Evolutionary conservation across 148 eudicot species (phyloP).

Genomic region (Amaranthus palmeri): DNA sequence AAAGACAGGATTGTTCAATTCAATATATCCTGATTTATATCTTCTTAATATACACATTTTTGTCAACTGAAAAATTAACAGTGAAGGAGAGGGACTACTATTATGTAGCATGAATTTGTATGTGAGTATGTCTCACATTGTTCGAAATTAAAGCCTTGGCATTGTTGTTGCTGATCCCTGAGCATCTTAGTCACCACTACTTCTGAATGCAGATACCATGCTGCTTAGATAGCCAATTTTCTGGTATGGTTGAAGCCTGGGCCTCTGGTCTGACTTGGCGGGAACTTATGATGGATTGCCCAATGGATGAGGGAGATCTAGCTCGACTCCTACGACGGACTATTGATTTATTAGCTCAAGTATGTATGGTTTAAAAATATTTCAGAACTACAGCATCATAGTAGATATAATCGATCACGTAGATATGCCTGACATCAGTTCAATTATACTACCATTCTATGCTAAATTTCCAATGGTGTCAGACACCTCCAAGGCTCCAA

Average conservation of each 20-base stretch:
- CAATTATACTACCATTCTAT: background rate
- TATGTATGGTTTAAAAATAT: conserved; percentile 17
- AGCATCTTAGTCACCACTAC: conserved; percentile 11
- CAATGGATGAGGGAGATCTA: conserved; percentile 99
- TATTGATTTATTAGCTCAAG: conserved; percentile 87
- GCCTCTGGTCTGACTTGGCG: conserved; percentile 98
- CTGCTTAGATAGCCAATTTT: conserved; percentile 93
- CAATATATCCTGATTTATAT: too few relatives aligned
- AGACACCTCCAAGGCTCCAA: background rate
- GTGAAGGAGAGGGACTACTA: background rate
- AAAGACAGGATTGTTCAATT: too few relatives aligned
- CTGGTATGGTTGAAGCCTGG: conserved; percentile 99
- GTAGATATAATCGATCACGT: background rate
- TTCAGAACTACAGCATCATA: background rate
- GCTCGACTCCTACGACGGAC: conserved; percentile 89
- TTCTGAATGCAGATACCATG: conserved; percentile 64
- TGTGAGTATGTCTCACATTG: too few relatives aligned
- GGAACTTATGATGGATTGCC: conserved; percentile 98
- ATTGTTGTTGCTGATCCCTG: background rate
- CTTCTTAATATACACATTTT: background rate
- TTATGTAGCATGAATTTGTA: background rate
- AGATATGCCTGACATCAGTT: background rate
- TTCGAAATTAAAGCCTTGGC: too few relatives aligned
- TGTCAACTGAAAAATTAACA: background rate
- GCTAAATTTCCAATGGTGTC: background rate